phyloP scores from a whole-genome alignment of 129 eudicot genomes.

The Apium graveolens region DNA sequence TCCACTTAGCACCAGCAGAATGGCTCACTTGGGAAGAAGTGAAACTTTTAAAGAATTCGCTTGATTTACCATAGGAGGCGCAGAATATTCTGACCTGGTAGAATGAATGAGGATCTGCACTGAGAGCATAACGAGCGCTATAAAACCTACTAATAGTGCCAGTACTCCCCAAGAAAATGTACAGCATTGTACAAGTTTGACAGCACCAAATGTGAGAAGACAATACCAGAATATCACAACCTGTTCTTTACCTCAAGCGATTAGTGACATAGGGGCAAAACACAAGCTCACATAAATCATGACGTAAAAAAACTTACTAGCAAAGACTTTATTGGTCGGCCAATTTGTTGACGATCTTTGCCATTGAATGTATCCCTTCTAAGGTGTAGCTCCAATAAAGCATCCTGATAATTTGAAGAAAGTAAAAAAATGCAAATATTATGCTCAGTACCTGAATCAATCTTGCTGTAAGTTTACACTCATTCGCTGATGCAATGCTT shows the following conservation, averaged over 20 bases:
- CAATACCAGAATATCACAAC: constrained; percentile 62
- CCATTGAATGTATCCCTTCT: constrained; percentile 36
- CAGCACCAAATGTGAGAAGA: constrained; percentile 26
- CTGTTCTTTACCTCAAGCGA: constrained; percentile 23
- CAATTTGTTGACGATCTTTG: constrained; percentile 46
- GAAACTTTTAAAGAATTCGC: constrained; percentile 31
- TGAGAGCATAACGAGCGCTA: constrained; percentile 40
- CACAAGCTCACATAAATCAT: neutral
- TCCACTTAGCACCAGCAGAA: neutral
- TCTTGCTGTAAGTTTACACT: neutral
- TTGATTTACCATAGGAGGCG: constrained; percentile 30
- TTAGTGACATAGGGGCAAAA: neutral
- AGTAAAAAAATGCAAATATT: neutral
- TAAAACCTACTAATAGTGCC: constrained; percentile 30
- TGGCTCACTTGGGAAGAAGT: constrained; percentile 35
- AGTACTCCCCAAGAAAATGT: constrained; percentile 55
- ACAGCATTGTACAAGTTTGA: constrained; percentile 39
- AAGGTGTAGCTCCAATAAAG: constrained; percentile 58
- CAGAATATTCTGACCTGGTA: constrained; percentile 54
- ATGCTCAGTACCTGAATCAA: neutral
- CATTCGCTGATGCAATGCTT: neutral
- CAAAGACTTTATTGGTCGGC: constrained; percentile 63
- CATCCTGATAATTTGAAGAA: constrained; percentile 42
- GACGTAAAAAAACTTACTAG: constrained; percentile 28
- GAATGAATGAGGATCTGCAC: constrained; percentile 63